Conservation (phyloP, 2,329 filamentous ascomycete genomes). For the Trichoderma atrobrunneum region DNA sequence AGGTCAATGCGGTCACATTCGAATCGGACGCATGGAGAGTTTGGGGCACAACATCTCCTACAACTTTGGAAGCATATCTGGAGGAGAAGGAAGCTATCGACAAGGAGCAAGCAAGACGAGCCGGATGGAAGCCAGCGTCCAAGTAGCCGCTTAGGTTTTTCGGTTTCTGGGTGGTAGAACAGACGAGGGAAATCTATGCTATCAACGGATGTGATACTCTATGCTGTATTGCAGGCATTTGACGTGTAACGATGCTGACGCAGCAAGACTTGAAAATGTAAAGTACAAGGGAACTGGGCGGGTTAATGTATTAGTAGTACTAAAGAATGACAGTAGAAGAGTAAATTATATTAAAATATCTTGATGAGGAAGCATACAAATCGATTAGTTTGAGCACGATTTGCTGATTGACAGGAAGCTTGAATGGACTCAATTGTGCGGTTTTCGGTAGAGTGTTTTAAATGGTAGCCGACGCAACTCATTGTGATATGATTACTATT, state of each 20-base stretch:
- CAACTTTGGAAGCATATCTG: conserved; percentile 43
- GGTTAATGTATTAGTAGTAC: not conserved
- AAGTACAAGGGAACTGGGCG: not conserved
- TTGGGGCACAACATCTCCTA: conserved; percentile 61
- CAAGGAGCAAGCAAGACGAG: conserved; percentile 34
- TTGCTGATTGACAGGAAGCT: not conserved
- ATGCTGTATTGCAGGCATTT: not conserved
- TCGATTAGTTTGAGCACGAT: not conserved
- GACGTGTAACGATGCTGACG: not conserved
- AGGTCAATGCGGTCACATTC: conserved; percentile 45
- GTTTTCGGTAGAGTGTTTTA: not conserved
- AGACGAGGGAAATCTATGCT: not conserved
- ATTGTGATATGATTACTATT: not conserved
- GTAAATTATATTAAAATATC: not conserved
- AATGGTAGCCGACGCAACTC: not conserved
- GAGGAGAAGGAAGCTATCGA: conserved; percentile 37
- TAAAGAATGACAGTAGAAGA: not conserved
- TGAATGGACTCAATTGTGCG: not conserved
- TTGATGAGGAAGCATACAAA: not conserved
- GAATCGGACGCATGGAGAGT: conserved; percentile 56
- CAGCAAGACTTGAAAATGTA: not conserved
- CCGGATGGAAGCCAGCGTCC: conserved; percentile 30
- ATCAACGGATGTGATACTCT: not conserved
- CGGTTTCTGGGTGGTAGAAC: too few species aligned
- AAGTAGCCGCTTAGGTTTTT: not conserved